Evolutionary conservation across 352 stramenopile genomes (phyloP), one percentile per base, ranked within the genome.

Genomic region (Hyaloperonospora brassicae): DNA sequence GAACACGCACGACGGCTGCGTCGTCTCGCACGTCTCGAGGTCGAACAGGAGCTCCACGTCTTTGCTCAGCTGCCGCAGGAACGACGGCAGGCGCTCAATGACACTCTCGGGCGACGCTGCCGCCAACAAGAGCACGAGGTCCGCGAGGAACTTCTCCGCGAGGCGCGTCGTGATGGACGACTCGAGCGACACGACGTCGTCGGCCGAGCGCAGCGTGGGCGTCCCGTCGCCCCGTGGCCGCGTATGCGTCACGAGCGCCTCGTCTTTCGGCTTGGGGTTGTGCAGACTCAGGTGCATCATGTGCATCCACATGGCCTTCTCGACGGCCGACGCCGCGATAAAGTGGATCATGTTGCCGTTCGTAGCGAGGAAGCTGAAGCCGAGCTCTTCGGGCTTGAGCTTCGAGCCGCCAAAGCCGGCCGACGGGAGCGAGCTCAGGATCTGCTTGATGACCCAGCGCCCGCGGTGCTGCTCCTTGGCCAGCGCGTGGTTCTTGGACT

Each of bases 271-370:
- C 22, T 60, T 62, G 5, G 77, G 66, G 41, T 68, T 70, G 46
- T 84, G 70, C 27, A 89, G 52, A 54, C 75, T 81, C 1, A 72
- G 52, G 35, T 87, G 81, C 79, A 92, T 86, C 67, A 84, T 81
- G 56, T 89, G 71, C 70, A 88, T 75, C 79, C 79, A 91, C 73
- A 84, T 84, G 59, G 76, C 75, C 56, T 90, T 92, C 36, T 87
- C 78, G n/a, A 89, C 68, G 1, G 56, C 48, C 11, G 77, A 89
- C 2, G 76, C 77, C 5, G 81, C 81, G 55, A 94, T 87, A 24
- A 94, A 82, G 62, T 92, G 81, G 42, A 94, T 86, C 34, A 89
- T 50, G 54, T 91, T 84, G 47, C 83, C 81, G 53, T 94, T 89
- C 1, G 81, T 90, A 5, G 84, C 80, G 22, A 92, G 52, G 52